Conservation (phyloP, 768 basidiomycete genomes). For the Cystobasidium ongulense region DNA sequence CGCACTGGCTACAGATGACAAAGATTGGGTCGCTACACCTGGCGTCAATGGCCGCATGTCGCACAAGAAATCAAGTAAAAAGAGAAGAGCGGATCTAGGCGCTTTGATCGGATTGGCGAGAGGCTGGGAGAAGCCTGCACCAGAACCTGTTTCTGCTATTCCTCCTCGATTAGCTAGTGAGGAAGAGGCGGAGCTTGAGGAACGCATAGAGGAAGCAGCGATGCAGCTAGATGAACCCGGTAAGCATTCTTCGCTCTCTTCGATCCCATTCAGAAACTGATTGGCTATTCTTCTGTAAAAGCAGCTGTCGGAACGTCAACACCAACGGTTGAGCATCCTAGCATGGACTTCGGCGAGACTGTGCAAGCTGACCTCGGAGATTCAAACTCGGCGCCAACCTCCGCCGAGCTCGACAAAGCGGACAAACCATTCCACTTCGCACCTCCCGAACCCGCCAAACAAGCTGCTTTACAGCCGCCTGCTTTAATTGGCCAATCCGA, state of each 20-base stretch:
- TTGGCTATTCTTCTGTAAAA: not conserved
- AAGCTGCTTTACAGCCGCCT: not conserved
- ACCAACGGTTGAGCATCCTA: not conserved
- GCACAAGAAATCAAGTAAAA: slow-evolving; percentile 3
- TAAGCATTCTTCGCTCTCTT: not conserved
- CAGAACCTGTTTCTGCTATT: not conserved
- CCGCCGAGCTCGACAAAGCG: not conserved
- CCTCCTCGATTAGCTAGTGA: not conserved
- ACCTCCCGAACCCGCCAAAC: not conserved
- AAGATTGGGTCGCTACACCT: not conserved
- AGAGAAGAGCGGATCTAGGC: slow-evolving; percentile 25
- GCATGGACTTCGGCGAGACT: not conserved
- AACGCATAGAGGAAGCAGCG: not conserved
- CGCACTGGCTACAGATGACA: slow-evolving; percentile 25
- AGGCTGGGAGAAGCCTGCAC: slow-evolving; percentile 3
- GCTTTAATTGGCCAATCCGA: not conserved
- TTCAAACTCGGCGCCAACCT: not conserved
- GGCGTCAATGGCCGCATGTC: not conserved
- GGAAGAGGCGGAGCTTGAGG: not conserved
- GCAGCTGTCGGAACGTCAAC: not conserved
- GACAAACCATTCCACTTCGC: not conserved
- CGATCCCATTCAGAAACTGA: not conserved
- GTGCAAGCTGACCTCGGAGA: not conserved
- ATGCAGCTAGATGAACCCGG: not conserved
- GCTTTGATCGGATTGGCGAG: slow-evolving; percentile 11